Conservation (phyloP, 768 basidiomycete genomes). For the Psilocybe cubensis region DNA sequence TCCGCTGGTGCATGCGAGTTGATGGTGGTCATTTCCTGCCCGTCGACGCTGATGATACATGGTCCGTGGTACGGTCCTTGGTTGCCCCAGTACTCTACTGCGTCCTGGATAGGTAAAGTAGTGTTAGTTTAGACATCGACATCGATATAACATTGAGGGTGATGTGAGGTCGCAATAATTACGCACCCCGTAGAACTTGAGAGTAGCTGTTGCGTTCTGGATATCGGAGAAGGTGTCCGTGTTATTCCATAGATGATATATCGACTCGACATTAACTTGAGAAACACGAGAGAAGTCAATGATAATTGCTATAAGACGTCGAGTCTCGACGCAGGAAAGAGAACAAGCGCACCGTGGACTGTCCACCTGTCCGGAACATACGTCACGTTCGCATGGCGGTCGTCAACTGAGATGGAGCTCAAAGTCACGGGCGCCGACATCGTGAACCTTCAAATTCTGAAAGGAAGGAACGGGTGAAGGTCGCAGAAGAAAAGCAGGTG, state of each 20-base stretch:
- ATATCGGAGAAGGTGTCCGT: constrained; percentile 1
- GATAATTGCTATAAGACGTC: no score
- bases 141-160: no score
- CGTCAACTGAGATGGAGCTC: neutral
- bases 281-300: no score
- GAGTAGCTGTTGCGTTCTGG: neutral
- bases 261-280: constrained; percentile 1
- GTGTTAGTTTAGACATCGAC: neutral
- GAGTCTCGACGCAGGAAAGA: neutral
- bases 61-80: constrained; percentile 1
- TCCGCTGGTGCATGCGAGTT: constrained; percentile 1
- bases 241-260: neutral
- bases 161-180: no score
- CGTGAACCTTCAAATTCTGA: neutral
- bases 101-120: neutral
- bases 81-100: constrained; percentile 6
- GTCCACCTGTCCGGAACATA: constrained; percentile 1
- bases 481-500: neutral
- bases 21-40: neutral
- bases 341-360: neutral
- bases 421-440: neutral
- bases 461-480: neutral
- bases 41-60: neutral
- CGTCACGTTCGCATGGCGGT: neutral
- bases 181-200: constrained; percentile 3